phyloP scores from a whole-genome alignment of 176 grass and related monocot genomes.

The Zea luxurians region DNA sequence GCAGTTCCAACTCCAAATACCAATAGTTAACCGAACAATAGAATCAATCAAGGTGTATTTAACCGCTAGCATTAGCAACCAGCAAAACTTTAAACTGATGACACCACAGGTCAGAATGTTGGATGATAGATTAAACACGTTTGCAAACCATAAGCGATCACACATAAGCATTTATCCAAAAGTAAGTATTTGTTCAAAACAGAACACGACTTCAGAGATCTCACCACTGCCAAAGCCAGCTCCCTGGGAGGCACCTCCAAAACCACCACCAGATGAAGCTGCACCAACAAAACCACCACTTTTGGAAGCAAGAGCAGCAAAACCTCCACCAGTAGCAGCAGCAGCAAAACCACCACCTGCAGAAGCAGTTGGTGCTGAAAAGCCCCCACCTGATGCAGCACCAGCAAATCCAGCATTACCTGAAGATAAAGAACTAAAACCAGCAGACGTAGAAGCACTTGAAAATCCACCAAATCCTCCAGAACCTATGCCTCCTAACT shows the following conservation, averaged over 20 bases:
- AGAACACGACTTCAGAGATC: neutral
- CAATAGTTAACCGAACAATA: neutral
- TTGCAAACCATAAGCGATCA: too few species aligned
- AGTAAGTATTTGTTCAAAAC: too few species aligned
- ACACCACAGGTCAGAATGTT: too few species aligned
- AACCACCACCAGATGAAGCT: conserved; percentile 36
- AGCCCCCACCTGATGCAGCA: conserved; percentile 58
- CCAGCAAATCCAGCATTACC: conserved; percentile 68
- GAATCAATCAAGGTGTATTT: too few species aligned
- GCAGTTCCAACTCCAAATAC: conserved; percentile 23
- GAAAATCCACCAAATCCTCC: conserved; percentile 79
- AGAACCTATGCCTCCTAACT: conserved; percentile 64
- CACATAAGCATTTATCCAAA: too few species aligned
- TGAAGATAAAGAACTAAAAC: conserved; percentile 55
- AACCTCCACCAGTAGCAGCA: conserved; percentile 58
- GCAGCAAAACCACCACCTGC: conserved; percentile 49
- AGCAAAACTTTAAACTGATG: too few species aligned
- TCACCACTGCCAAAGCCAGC: conserved; percentile 47
- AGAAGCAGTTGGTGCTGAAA: conserved; percentile 52
- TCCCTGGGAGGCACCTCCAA: conserved; percentile 47
- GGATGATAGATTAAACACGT: too few species aligned
- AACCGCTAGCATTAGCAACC: too few species aligned
- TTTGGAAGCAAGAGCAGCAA: conserved; percentile 65
- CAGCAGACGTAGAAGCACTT: conserved; percentile 62
- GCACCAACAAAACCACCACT: conserved; percentile 47